Evolutionary conservation across 2,329 filamentous ascomycete genomes (phyloP).

Genomic region (Sporothrix inflata): DNA sequence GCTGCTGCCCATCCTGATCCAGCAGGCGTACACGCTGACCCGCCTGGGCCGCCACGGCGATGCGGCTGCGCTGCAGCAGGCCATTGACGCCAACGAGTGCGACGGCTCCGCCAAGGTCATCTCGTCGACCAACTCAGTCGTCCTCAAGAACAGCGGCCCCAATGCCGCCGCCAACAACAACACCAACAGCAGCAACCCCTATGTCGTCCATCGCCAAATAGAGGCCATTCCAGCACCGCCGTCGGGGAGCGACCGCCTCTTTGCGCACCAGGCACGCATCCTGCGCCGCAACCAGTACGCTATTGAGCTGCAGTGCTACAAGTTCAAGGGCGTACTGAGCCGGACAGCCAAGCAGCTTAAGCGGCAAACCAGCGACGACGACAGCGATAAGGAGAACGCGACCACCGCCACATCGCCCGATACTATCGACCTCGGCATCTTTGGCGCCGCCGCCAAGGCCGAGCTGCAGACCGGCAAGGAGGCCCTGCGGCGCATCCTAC

Average conservation of each 20-base stretch:
- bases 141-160: constrained; percentile 41
- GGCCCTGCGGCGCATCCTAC: constrained; percentile 70
- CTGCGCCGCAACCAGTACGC: constrained; percentile 66
- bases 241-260: constrained; percentile 64
- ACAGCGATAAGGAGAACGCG: constrained; percentile 34
- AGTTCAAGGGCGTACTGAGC: constrained; percentile 63
- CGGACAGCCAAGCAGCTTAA: constrained; percentile 52
- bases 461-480: constrained; percentile 65
- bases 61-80: constrained; percentile 64
- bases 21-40: constrained; percentile 73
- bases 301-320: constrained; percentile 67
- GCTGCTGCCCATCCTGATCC: constrained; percentile 73
- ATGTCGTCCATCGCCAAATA: constrained; percentile 65
- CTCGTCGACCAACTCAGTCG: constrained; percentile 64
- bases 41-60: constrained; percentile 68
- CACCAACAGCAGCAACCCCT: constrained; percentile 64
- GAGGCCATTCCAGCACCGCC: constrained; percentile 56
- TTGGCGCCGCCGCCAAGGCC: constrained; percentile 73
- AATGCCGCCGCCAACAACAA: constrained; percentile 48
- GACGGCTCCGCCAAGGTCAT: constrained; percentile 70
- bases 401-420: constrained; percentile 39
- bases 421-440: constrained; percentile 50
- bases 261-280: constrained; percentile 68
- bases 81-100: constrained; percentile 65
- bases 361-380: constrained; percentile 33